A percentile compares a stretch with the other conserved stretches of the same genome.
These are phyloP conservation scores for Colletotrichum karsti DNA, from an alignment of 2,329 filamentous ascomycete species.

Conservation along the genomic window DNA sequence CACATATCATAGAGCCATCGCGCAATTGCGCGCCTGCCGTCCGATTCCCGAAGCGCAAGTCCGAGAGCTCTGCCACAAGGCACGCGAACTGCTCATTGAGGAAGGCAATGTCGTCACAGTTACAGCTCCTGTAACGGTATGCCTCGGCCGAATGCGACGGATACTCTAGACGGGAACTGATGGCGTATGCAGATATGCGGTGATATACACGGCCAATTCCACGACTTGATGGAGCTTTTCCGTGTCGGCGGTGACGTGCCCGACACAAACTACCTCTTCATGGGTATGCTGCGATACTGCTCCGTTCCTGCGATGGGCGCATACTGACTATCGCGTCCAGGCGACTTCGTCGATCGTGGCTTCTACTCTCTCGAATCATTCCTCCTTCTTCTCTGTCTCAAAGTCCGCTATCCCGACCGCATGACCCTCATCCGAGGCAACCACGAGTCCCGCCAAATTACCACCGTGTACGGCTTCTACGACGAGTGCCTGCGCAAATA, in stretches of 20 bases:
- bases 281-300: constrained; percentile 72
- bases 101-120: constrained; percentile 98
- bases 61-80: constrained; percentile 96
- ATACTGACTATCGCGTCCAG: constrained; percentile 47
- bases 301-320: too few relatives aligned
- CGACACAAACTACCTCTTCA: constrained; percentile 96
- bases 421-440: constrained; percentile 97
- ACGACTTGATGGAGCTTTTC: constrained; percentile 97
- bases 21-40: constrained; percentile 92
- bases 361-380: constrained; percentile 99
- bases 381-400: constrained; percentile 91
- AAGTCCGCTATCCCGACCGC: constrained; percentile 96
- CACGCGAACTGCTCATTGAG: constrained; percentile 93
- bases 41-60: constrained; percentile 96
- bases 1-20: constrained; percentile 77
- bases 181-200: constrained; percentile 78
- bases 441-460: constrained; percentile 96
- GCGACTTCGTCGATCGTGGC: constrained; percentile 96
- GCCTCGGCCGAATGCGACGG: constrained; percentile 32
- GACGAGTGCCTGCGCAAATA: constrained; percentile 97
- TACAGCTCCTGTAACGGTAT: constrained; percentile 90
- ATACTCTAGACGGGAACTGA: not conserved
- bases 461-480: constrained; percentile 97
- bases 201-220: constrained; percentile 96
- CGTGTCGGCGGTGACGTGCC: constrained; percentile 92